Evolutionary conservation across 768 basidiomycete genomes (phyloP), one percentile per base, ranked within the genome.

Genomic region (Panellus pusillus): DNA sequence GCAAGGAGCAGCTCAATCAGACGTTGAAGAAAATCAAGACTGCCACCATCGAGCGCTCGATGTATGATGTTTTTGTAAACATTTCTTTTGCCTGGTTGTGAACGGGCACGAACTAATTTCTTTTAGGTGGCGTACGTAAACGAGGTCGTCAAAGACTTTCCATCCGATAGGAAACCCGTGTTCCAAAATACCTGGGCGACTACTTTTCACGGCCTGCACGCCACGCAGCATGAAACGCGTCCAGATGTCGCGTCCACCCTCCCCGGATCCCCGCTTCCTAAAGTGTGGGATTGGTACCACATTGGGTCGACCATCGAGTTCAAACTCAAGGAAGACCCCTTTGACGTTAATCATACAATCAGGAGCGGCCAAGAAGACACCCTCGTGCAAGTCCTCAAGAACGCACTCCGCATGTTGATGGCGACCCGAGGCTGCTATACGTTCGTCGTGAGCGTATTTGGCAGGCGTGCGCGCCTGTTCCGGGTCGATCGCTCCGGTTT

Each of bases 401-500:
- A 48, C 14, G 46, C 53, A 8, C 53, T 46, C 14, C 32, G 46
- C 9, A 42, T 54, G 12, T 19, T 47, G 8, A 54, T 48, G 53
- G 46, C 47, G 17, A 36, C 45, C 17, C 39, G 45, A 6, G 31
- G 15, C 46, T 54, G 46, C 46, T 54, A 47, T 35, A 9, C 39
- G 12, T 54, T 54, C 20, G 32, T 44, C 14, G 38, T 49, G n/a
- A 41, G 38, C 47, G 41, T 55, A 3, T 49, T 55, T 24, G 35
- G 43, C 11, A 28, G 6, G 14, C 13, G 9, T 3, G 54, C 54
- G 11, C 54, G 54, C 4, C 27, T 55, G 12, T 44, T 55, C 17
- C 54, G 54, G 7, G 47, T 55, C n/a, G 54, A 55, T 17, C 54
- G 40, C 17, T 44, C 54, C 12, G 54, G 54, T 11, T 55, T 37